Evolutionary conservation across 2,329 filamentous ascomycete species (phyloP).

Genomic region (Graphiopsis chlorocephala): DNA sequence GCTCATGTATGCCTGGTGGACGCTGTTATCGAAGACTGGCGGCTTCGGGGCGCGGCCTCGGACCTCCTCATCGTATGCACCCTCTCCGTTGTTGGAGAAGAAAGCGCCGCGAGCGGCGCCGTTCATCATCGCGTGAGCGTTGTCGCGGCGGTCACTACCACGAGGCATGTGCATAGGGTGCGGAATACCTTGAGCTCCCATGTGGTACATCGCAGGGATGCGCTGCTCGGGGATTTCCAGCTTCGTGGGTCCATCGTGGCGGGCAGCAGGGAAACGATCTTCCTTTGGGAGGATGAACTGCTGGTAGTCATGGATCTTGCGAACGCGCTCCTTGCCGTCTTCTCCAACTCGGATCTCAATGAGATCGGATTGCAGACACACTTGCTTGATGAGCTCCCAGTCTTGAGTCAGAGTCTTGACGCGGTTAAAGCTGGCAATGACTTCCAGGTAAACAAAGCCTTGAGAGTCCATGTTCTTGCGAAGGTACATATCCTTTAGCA

Average conservation of each 20-base stretch:
- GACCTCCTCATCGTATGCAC: slow-evolving; percentile 27
- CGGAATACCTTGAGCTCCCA: not conserved
- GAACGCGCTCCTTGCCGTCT: slow-evolving; percentile 75
- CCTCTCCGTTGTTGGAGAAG: slow-evolving; percentile 22
- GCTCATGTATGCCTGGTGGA: slow-evolving; percentile 21
- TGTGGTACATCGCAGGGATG: slow-evolving; percentile 1
- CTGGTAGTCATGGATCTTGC: slow-evolving; percentile 72
- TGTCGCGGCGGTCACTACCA: slow-evolving; percentile 8
- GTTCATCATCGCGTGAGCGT: slow-evolving; percentile 25
- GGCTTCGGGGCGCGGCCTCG: slow-evolving; percentile 32
- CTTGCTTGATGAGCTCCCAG: slow-evolving; percentile 68
- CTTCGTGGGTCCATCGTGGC: slow-evolving; percentile 65
- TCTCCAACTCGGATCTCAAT: slow-evolving; percentile 74
- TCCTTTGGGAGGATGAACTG: slow-evolving; percentile 72
- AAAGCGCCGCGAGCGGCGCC: slow-evolving; percentile 25
- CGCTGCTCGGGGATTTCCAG: slow-evolving; percentile 38
- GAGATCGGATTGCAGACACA: slow-evolving; percentile 67
- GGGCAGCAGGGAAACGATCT: slow-evolving; percentile 69
- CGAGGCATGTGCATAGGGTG: not conserved
- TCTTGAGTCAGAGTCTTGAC: slow-evolving; percentile 72
- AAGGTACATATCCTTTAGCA: slow-evolving; percentile 88
- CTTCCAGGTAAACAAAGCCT: slow-evolving; percentile 77
- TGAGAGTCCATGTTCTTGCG: slow-evolving; percentile 92
- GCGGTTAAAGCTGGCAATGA: slow-evolving; percentile 84
- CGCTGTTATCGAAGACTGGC: slow-evolving; percentile 28